phyloP scores from a whole-genome alignment of 75 land plant genomes.

The Picea sitchensis region DNA sequence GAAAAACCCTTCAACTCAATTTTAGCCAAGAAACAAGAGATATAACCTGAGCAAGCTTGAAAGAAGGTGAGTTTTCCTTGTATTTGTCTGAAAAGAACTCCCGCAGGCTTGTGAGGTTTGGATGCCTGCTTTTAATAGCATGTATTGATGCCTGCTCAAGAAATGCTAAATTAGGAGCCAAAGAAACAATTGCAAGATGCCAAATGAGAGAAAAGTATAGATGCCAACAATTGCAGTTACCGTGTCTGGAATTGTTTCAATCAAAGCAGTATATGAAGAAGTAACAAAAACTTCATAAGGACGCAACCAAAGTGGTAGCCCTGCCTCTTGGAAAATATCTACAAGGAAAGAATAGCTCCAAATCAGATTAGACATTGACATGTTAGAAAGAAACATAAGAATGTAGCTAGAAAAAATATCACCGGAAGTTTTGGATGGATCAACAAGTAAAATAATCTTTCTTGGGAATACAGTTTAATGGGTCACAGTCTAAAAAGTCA shows the following conservation, averaged over 20 bases:
- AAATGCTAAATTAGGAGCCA: background rate
- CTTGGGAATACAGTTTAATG: background rate
- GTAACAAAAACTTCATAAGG: slow-evolving; percentile 99
- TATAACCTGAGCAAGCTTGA: slow-evolving; percentile 94
- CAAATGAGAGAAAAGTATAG: slow-evolving; percentile 5
- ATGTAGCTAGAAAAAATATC: background rate
- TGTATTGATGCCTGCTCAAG: slow-evolving; percentile 90
- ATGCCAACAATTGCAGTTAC: slow-evolving; percentile 34
- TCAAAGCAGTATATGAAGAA: slow-evolving; percentile 94
- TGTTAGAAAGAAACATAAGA: background rate
- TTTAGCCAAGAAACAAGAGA: background rate
- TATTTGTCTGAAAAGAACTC: slow-evolving; percentile 93
- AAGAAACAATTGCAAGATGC: background rate
- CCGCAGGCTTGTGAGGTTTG: slow-evolving; percentile 74
- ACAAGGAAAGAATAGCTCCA: slow-evolving; percentile 5
- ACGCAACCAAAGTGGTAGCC: slow-evolving; percentile 96
- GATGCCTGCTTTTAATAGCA: slow-evolving; percentile 89
- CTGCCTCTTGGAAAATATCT: slow-evolving; percentile 99
- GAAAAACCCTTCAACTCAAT: background rate
- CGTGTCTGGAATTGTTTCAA: slow-evolving; percentile 99
- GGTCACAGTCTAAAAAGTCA: too few relatives aligned
- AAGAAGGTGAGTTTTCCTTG: slow-evolving; percentile 78
- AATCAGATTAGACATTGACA: too few relatives aligned
- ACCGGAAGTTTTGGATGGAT: background rate
- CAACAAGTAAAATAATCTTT: background rate